Evolutionary conservation across 78 protist genomes (phyloP).

Genomic region (Dictyostelium capitatum): DNA sequence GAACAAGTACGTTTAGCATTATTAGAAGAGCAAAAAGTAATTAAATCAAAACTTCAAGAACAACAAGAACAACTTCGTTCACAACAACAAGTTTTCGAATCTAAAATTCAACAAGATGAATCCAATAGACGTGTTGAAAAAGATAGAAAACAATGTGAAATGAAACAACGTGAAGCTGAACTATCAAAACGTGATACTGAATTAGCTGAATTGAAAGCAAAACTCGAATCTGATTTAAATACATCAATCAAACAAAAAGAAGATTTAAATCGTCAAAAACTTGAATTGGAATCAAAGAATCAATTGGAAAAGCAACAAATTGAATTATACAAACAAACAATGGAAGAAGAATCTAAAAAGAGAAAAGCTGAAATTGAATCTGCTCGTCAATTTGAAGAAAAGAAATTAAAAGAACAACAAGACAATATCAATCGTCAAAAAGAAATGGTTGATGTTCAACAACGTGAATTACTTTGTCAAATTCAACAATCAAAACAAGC

Average conservation of each 20-base stretch:
- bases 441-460: constrained; percentile 48
- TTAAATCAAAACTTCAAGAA: constrained; percentile 21
- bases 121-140: background rate
- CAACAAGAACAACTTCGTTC: constrained; percentile 1
- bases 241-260: constrained; percentile 1
- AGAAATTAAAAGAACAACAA: constrained; percentile 53
- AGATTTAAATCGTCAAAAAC: background rate
- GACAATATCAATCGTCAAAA: constrained; percentile 48
- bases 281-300: constrained; percentile 10
- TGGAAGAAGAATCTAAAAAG: background rate
- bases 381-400: constrained; percentile 11
- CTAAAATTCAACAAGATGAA: constrained; percentile 44
- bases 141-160: background rate
- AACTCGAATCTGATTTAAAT: background rate
- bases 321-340: background rate
- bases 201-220: background rate
- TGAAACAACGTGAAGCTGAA: background rate
- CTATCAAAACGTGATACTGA: background rate
- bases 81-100: constrained; percentile 28
- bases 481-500: background rate
- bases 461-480: constrained; percentile 38
- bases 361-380: constrained; percentile 30
- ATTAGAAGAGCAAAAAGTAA: constrained; percentile 30
- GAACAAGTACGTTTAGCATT: constrained; percentile 22
- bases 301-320: background rate